Conservation (phyloP, 202 grass and related monocot species). For the Brachypodium distachyon region DNA sequence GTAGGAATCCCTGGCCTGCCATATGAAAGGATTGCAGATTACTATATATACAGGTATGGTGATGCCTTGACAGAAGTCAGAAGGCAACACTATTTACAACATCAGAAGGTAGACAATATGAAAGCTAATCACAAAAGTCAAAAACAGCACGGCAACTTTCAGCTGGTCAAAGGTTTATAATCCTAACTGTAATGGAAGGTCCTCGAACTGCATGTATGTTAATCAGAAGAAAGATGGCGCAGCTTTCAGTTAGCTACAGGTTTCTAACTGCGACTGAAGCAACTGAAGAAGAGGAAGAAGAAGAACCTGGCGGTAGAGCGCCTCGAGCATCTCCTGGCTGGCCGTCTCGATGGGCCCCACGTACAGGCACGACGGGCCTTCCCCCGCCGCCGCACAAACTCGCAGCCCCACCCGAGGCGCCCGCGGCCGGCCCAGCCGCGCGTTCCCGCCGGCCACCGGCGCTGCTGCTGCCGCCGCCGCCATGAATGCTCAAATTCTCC, state of each 20-base stretch:
- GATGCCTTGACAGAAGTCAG: background rate
- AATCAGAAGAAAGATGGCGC: background rate
- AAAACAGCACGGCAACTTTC: background rate
- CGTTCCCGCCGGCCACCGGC: constrained; percentile 11
- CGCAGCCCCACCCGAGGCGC: constrained; percentile 6
- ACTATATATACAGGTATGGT: background rate
- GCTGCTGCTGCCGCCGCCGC: background rate
- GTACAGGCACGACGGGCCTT: constrained; percentile 89
- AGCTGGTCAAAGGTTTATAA: too few species aligned
- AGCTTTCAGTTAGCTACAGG: background rate
- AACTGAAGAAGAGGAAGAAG: background rate
- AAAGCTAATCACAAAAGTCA: background rate
- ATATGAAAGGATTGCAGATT: background rate
- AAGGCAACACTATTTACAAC: background rate
- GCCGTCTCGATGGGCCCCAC: constrained; percentile 90
- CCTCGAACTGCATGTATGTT: background rate
- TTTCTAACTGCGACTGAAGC: background rate
- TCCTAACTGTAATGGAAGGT: background rate
- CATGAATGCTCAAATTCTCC: background rate
- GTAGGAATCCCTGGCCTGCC: constrained; percentile 84
- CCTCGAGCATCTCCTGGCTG: constrained; percentile 95
- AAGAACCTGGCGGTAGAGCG: constrained; percentile 71
- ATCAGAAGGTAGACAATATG: background rate
- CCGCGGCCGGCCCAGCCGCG: constrained; percentile 17
- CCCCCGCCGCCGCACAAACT: background rate